A percentile compares a stretch with the other conserved stretches of the same genome.
Evolutionary conservation across 2,329 filamentous ascomycete species (phyloP).

Genomic region (Graphilbum sp.): DNA sequence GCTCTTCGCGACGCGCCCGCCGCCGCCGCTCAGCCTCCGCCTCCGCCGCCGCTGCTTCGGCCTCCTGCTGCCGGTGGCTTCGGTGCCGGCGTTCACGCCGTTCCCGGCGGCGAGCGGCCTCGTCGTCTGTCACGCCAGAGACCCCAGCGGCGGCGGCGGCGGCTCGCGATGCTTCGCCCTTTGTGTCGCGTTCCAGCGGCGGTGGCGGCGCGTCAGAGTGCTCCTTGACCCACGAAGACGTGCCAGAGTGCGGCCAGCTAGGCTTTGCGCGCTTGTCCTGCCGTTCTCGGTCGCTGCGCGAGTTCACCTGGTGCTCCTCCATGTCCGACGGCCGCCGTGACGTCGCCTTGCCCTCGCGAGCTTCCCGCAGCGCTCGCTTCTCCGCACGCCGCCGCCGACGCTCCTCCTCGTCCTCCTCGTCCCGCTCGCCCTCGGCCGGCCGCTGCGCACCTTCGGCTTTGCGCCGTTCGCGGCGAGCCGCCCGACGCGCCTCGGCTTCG

Average conservation of each 20-base stretch:
- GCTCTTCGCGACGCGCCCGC: conserved; percentile 14
- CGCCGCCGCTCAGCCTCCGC: conserved; percentile 15
- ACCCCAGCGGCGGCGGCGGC: conserved; percentile 12
- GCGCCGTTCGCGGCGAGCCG: conserved; percentile 29
- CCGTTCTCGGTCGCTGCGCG: conserved; percentile 22
- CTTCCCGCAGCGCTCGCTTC: conserved; percentile 25
- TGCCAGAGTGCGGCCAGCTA: conserved; percentile 46
- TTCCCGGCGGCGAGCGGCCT: conserved; percentile 30
- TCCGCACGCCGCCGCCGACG: conserved; percentile 37
- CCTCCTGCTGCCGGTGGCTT: conserved; percentile 23
- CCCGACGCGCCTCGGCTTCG: conserved; percentile 31
- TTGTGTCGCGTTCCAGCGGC: conserved; percentile 21
- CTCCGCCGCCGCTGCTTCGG: conserved; percentile 16
- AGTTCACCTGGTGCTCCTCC: conserved; percentile 27
- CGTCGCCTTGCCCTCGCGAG: conserved; percentile 22
- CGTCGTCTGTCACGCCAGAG: conserved; percentile 18
- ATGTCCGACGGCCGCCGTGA: conserved; percentile 26
- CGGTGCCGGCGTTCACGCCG: conserved; percentile 32
- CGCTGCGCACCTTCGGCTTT: conserved; percentile 32
- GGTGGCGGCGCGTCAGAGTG: conserved; percentile 45
- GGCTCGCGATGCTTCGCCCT: neutral
- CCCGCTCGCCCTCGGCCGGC: conserved; percentile 20
- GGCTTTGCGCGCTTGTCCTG: conserved; percentile 15
- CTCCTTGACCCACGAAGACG: conserved; percentile 50
- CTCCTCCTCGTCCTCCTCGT: conserved; percentile 40